phyloP scores from a whole-genome alignment of 1,284 basidiomycete genomes.

The Apiotrichum gracile region DNA sequence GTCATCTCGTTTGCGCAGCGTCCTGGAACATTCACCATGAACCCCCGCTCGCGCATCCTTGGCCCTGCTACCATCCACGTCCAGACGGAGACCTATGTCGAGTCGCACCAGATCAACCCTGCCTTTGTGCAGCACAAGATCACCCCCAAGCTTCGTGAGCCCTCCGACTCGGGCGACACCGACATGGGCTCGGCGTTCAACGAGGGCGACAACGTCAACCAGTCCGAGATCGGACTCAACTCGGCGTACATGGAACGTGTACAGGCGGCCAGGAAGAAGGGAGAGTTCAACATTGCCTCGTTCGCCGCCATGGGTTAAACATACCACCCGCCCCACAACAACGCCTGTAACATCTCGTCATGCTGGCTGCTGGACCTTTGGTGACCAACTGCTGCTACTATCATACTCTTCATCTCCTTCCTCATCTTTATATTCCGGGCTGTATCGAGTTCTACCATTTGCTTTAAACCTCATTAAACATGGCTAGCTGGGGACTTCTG shows the following conservation, averaged over 20 bases:
- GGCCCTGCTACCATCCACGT: constrained; percentile 24
- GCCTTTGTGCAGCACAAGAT: constrained; percentile 11
- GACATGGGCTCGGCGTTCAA: constrained; percentile 3
- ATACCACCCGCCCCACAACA: neutral
- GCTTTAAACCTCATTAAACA: too few relatives aligned
- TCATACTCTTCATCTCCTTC: neutral
- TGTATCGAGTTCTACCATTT: neutral
- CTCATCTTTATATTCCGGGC: neutral
- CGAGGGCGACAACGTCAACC: constrained; percentile 5
- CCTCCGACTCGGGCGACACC: constrained; percentile 12
- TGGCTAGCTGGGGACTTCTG: too few relatives aligned
- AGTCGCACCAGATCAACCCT: constrained; percentile 18
- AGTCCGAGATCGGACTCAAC: constrained; percentile 13
- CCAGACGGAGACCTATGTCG: constrained; percentile 28
- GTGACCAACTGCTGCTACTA: neutral
- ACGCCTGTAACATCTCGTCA: neutral
- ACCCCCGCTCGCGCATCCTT: neutral
- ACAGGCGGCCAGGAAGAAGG: neutral
- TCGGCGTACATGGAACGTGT: constrained; percentile 14
- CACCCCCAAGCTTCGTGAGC: constrained; percentile 17
- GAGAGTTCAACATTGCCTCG: constrained; percentile 3
- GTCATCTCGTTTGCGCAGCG: constrained; percentile 5
- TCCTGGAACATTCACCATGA: constrained; percentile 12
- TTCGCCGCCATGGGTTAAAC: constrained; percentile 10
- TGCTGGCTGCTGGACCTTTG: neutral